A percentile compares a stretch with the other conserved stretches of the same genome.
Conservation (phyloP, 2,329 filamentous ascomycete species). For the Ophiocordyceps sinensis region DNA sequence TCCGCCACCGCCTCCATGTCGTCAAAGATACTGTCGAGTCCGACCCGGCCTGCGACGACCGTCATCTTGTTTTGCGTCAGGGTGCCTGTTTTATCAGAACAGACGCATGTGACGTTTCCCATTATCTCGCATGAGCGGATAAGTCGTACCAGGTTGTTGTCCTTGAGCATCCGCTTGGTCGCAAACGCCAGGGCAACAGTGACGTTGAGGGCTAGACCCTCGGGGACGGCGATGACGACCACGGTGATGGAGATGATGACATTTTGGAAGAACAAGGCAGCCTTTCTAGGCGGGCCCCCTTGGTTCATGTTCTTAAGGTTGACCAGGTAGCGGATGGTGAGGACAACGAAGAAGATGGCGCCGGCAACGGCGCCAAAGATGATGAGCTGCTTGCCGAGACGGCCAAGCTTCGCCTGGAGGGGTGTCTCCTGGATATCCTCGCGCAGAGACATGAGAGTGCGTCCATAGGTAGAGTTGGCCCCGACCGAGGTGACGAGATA, state of each 20-base stretch:
- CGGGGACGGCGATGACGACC: conserved; percentile 44
- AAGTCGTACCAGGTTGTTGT: conserved; percentile 46
- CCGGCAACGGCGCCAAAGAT: conserved; percentile 25
- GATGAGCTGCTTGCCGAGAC: conserved; percentile 61
- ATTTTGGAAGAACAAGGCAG: conserved; percentile 41
- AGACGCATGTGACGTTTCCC: conserved; percentile 49
- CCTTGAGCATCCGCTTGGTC: conserved; percentile 46
- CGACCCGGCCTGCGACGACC: conserved; percentile 41
- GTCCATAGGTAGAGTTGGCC: conserved; percentile 59
- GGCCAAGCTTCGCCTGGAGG: conserved; percentile 62
- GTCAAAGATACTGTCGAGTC: conserved; percentile 22
- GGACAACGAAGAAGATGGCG: conserved; percentile 24
- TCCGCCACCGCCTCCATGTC: conserved; percentile 14
- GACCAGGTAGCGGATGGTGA: conserved; percentile 25
- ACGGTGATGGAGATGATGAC: conserved; percentile 45
- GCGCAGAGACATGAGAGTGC: conserved; percentile 64
- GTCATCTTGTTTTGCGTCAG: conserved; percentile 51
- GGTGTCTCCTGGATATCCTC: conserved; percentile 68
- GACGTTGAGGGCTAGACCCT: conserved; percentile 45
- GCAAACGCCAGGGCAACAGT: conserved; percentile 48
- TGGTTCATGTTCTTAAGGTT: conserved; percentile 17
- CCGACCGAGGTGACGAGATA: conserved; percentile 66
- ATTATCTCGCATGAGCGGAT: conserved; percentile 48
- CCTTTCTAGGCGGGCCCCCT: conserved; percentile 31
- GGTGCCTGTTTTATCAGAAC: conserved; percentile 53